Conservation (phyloP, 192 early-diverging fungal species). For the Glomus cerebriforme region DNA sequence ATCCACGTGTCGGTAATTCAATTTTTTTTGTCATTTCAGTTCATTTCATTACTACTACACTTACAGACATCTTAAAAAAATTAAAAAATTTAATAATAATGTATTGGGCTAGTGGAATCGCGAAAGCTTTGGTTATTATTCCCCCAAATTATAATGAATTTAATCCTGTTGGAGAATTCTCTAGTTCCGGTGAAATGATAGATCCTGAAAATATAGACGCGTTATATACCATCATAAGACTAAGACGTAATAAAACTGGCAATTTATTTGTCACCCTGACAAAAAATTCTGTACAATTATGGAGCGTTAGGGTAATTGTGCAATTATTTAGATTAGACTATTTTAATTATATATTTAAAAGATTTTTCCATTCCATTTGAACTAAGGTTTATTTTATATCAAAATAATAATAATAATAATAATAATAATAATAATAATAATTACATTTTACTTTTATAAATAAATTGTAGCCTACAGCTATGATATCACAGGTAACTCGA, state of each 20-base stretch:
- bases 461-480: slow-evolving; percentile 58
- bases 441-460: not conserved
- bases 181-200: slow-evolving; percentile 30
- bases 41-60: too few species aligned
- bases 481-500: slow-evolving; percentile 65
- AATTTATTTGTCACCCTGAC: slow-evolving; percentile 66
- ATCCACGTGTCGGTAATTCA: too few species aligned
- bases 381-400: too few species aligned
- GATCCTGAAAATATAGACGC: slow-evolving; percentile 26
- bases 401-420: too few species aligned
- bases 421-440: not conserved
- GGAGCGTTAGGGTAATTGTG: slow-evolving; percentile 62
- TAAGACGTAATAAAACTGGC: slow-evolving; percentile 49
- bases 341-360: too few species aligned
- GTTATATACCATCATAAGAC: slow-evolving; percentile 46
- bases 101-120: slow-evolving; percentile 53
- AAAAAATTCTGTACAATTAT: slow-evolving; percentile 61
- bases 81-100: slow-evolving; percentile 31
- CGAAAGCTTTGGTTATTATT: slow-evolving; percentile 42
- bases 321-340: not conserved
- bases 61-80: too few species aligned
- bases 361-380: too few species aligned
- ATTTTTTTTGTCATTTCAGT: too few species aligned
- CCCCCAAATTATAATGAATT: slow-evolving; percentile 33
- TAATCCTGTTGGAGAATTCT: slow-evolving; percentile 35